Evolutionary conservation across 768 basidiomycete genomes (phyloP).

Genomic region (Boletus subparvulus): DNA sequence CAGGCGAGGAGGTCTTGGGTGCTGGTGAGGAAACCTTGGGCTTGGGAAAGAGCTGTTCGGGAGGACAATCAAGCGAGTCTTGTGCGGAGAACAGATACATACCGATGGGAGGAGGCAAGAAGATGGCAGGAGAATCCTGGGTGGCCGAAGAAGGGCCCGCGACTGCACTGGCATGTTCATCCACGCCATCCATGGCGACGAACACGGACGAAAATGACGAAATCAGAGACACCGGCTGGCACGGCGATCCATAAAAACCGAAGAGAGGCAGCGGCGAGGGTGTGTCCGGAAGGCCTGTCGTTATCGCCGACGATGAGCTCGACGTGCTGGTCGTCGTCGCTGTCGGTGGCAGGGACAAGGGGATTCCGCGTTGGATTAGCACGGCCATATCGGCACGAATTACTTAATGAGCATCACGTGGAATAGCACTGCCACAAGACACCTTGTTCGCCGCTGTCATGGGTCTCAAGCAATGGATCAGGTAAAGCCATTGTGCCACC

Average conservation of each 20-base stretch:
- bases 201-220: slow-evolving; percentile 13
- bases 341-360: slow-evolving; percentile 39
- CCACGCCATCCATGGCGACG: slow-evolving; percentile 32
- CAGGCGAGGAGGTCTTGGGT: slow-evolving; percentile 78
- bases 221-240: slow-evolving; percentile 27
- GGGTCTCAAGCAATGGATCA: slow-evolving; percentile 20
- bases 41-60: slow-evolving; percentile 33
- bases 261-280: neutral
- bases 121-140: slow-evolving; percentile 23
- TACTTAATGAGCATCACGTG: slow-evolving; percentile 36
- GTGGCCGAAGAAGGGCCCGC: slow-evolving; percentile 51
- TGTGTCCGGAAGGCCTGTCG: slow-evolving; percentile 10
- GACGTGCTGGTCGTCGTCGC: slow-evolving; percentile 29
- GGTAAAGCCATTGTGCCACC: slow-evolving; percentile 14
- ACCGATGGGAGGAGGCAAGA: slow-evolving; percentile 36
- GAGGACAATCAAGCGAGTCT: slow-evolving; percentile 15
- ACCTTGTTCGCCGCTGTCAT: neutral
- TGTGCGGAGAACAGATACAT: slow-evolving; percentile 13
- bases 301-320: slow-evolving; percentile 33
- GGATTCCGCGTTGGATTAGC: slow-evolving; percentile 34
- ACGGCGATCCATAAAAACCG: slow-evolving; percentile 19
- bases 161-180: slow-evolving; percentile 50
- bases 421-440: slow-evolving; percentile 7
- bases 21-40: slow-evolving; percentile 54
- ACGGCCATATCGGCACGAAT: slow-evolving; percentile 29